Base-by-base conservation (phyloP, 257 asterid genomes). In the Mitragyna speciosa region DNA sequence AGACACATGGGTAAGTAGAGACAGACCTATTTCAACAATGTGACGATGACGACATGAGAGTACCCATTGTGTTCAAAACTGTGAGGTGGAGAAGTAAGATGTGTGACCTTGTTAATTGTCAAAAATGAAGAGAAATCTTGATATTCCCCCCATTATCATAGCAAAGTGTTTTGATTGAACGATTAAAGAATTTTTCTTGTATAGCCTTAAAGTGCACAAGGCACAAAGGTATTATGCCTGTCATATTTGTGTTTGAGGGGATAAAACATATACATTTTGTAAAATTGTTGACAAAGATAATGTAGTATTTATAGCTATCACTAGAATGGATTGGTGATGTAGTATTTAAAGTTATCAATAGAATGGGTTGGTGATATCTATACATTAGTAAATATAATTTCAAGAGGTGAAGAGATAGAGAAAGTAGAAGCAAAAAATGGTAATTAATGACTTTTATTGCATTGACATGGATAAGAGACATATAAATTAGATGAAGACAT, bases 71-170 rank as follows among this genome's bases (percentile, higher is more conserved):
- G 81, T 33, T 66, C 61, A 19, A 67, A 30, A 8, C 75, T 65
- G 19, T 77, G 65, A 19, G 59, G 75, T 2, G 66, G 64, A 11
- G 49, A 0, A 14, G 64, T 65, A 8, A 39, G 73, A 24, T 66
- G 81, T 3, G 71, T 9, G 39, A 64, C 24, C 17, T 49, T 75
- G 2, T 51, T 66, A 11, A 20, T 10, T 14, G 67, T 3, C 24
- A 43, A 45, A 17, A 41, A 70, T 0, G 56, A 7, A 20, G 51
- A 19, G 56, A 70, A 58, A 1, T 56, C 58, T 24, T 30, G 39
- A 22, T 52, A 79, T 70, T 59, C 82, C 19, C 0, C 78, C 77
- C 7, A 54, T 71, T 36, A 28, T 70, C 76, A 19, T 61, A 20
- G 28, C 26, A 43, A 31, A 77, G 26, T 11, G 51, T 28, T 22